Percentiles rank a stretch among this genome's conserved stretches.
Conservation (phyloP, 106 monocot genomes). For the Triglochin maritima region DNA sequence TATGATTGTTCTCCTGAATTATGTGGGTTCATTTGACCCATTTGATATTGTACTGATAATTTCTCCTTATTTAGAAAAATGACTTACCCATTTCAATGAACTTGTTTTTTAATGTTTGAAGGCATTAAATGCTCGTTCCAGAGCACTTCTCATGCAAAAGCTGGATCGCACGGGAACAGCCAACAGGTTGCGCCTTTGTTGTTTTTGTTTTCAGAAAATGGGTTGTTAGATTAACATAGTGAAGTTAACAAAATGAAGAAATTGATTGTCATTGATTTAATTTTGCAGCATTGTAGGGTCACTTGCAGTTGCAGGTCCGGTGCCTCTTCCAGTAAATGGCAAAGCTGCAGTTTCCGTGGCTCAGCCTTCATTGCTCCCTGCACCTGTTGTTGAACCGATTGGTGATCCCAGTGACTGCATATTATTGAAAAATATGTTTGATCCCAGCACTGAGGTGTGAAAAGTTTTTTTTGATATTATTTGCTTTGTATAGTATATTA, state of each 20-base stretch:
- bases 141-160: constrained; percentile 24
- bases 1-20: too few species aligned
- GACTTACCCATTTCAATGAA: too few species aligned
- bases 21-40: too few species aligned
- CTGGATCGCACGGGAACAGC: constrained; percentile 18
- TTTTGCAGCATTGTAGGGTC: constrained; percentile 14
- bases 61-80: too few species aligned
- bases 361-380: not conserved
- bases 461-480: not conserved
- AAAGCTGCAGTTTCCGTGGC: not conserved
- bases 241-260: not conserved
- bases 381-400: constrained; percentile 4
- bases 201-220: not conserved
- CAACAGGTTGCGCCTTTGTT: constrained; percentile 5
- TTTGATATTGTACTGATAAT: too few species aligned
- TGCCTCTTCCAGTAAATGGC: not conserved
- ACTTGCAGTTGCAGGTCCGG: not conserved
- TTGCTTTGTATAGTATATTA: not conserved
- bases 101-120: not conserved
- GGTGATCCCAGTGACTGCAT: constrained; percentile 20
- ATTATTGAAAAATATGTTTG: constrained; percentile 28
- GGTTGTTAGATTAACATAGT: not conserved
- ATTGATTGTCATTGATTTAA: not conserved
- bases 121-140: constrained; percentile 17
- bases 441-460: constrained; percentile 20